Evolutionary conservation across 495 filamentous ascomycete species (phyloP).

Genomic region (Platismatia glauca): DNA sequence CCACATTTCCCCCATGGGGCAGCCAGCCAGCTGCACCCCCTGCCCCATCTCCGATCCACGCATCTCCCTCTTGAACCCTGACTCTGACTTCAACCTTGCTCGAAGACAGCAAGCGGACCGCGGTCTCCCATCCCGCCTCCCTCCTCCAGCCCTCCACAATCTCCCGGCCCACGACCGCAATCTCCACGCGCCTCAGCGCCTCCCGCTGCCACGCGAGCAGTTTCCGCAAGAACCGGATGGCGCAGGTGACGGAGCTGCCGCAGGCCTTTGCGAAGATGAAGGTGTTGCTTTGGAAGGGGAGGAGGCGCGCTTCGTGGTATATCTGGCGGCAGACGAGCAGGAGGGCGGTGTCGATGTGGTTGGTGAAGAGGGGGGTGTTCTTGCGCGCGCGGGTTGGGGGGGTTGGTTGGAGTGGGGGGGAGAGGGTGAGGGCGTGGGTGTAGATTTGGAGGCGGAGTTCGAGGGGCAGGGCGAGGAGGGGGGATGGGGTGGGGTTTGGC

Average conservation of each 20-base stretch:
- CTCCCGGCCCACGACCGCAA: neutral
- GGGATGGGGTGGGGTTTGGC: neutral
- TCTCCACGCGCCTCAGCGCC: neutral
- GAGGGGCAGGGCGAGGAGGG: constrained; percentile 9
- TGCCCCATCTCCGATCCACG: neutral
- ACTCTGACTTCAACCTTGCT: neutral
- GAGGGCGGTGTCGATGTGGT: no score
- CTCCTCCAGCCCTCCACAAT: neutral
- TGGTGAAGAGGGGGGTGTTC: constrained; percentile 53
- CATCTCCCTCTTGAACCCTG: neutral
- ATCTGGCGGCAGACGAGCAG: no score
- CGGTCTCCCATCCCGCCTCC: neutral
- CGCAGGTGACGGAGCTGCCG: neutral
- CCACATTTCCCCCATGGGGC: neutral
- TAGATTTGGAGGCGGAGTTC: constrained; percentile 8
- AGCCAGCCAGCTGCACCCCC: neutral
- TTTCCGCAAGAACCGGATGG: neutral
- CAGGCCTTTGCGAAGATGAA: neutral
- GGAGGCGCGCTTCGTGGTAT: constrained; percentile 4
- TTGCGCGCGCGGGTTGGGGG: constrained; percentile 47
- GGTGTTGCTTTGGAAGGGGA: constrained; percentile 1
- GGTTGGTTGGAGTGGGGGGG: constrained; percentile 13
- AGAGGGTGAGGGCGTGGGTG: neutral
- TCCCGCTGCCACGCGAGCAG: neutral
- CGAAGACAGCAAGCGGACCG: neutral